Evolutionary conservation across 2,329 filamentous ascomycete species (phyloP).

Genomic region (Hypoxylon sp.): DNA sequence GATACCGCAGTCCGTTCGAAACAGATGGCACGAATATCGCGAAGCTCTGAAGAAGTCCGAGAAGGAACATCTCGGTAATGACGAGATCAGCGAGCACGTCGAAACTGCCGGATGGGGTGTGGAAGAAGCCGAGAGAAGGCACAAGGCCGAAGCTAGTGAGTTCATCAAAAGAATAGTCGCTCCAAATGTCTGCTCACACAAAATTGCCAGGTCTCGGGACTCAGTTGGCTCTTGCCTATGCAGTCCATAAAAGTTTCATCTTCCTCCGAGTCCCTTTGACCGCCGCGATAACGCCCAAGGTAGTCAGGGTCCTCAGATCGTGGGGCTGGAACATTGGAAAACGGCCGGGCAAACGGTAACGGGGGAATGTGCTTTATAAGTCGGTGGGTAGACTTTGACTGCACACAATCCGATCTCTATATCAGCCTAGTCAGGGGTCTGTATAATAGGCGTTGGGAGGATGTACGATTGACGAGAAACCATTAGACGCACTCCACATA

Average conservation of each 20-base stretch:
- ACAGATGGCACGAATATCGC: constrained; percentile 66
- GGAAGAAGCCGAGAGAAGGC: constrained; percentile 72
- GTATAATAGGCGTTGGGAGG: constrained; percentile 32
- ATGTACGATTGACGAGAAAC: constrained; percentile 33
- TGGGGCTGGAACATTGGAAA: constrained; percentile 98
- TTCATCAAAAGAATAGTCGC: constrained; percentile 49
- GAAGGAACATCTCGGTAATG: constrained; percentile 60
- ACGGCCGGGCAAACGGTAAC: constrained; percentile 58
- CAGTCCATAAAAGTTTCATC: constrained; percentile 98
- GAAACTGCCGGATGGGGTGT: constrained; percentile 73
- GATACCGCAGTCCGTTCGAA: constrained; percentile 72
- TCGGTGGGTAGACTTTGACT: background rate
- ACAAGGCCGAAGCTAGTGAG: constrained; percentile 81
- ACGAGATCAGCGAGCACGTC: constrained; percentile 61
- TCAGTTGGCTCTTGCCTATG: constrained; percentile 92
- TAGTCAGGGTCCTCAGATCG: constrained; percentile 87
- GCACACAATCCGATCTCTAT: background rate
- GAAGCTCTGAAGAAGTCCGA: constrained; percentile 64
- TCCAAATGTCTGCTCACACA: constrained; percentile 36
- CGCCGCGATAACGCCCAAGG: constrained; percentile 89
- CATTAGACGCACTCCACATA: constrained; percentile 46
- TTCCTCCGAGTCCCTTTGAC: constrained; percentile 95
- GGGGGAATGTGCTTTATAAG: constrained; percentile 9
- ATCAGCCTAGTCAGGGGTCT: constrained; percentile 1
- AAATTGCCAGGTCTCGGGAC: constrained; percentile 73